Percentiles rank a stretch among this genome's conserved stretches.
phyloP scores from a whole-genome alignment of 495 filamentous ascomycete genomes.

The Coniosporium apollinis region DNA sequence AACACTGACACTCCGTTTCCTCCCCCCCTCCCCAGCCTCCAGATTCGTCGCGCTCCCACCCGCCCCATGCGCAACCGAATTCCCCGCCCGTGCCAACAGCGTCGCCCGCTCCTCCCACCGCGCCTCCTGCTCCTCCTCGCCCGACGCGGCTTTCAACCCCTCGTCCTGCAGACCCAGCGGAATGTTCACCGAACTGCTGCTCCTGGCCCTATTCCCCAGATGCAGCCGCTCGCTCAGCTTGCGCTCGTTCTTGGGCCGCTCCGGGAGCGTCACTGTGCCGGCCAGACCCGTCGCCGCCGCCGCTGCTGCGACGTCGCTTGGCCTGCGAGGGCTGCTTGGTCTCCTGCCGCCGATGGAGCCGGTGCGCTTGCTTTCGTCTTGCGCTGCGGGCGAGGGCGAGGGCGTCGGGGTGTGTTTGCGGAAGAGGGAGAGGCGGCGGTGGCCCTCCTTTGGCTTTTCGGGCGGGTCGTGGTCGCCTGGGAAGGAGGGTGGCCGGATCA shows the following conservation, averaged over 20 bases:
- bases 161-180: constrained; percentile 58
- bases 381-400: constrained; percentile 5
- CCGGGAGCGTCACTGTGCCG: too few relatives aligned
- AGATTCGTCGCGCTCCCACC: constrained; percentile 9
- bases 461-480: constrained; percentile 22
- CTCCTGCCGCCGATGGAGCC: too few relatives aligned
- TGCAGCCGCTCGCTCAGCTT: constrained; percentile 54
- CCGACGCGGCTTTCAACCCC: constrained; percentile 34
- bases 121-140: constrained; percentile 33
- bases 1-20: constrained; percentile 18
- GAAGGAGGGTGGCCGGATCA: constrained; percentile 48
- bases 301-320: too few relatives aligned
- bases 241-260: constrained; percentile 16
- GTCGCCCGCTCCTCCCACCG: constrained; percentile 85
- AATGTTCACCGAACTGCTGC: constrained; percentile 47
- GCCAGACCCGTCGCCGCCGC: too few relatives aligned
- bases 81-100: constrained; percentile 56
- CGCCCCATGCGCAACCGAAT: constrained; percentile 24
- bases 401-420: constrained; percentile 23
- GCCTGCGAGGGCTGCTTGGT: too few relatives aligned
- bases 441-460: too few relatives aligned
- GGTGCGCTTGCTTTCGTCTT: not conserved
- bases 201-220: constrained; percentile 38
- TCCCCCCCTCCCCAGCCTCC: constrained; percentile 23
- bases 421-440: constrained; percentile 21